Percentiles rank a stretch among this genome's conserved stretches.
These are phyloP conservation scores for Pneumocystis carinii DNA, from an alignment of 1,139 yeast species.

Conservation along the genomic window DNA sequence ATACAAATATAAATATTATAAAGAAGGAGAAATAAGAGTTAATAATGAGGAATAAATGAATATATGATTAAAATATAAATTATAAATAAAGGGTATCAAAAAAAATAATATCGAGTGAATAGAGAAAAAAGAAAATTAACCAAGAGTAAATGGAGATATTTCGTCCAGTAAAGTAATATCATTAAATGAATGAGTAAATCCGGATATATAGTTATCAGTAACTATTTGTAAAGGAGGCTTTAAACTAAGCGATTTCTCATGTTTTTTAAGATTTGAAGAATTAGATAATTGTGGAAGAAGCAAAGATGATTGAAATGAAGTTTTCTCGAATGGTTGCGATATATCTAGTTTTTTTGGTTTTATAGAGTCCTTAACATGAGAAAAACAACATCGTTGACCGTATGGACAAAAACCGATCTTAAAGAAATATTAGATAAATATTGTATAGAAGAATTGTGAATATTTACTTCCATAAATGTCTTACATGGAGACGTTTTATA, in stretches of 20 bases:
- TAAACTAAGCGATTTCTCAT: not conserved
- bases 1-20: too few species aligned
- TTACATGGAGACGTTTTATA: conserved; percentile 9
- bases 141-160: not conserved
- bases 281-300: not conserved
- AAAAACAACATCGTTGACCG: conserved; percentile 11
- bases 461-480: conserved; percentile 1
- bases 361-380: conserved; percentile 3
- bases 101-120: not conserved
- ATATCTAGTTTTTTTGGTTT: not conserved
- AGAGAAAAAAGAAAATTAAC: not conserved
- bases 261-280: not conserved
- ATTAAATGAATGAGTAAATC: not conserved
- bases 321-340: not conserved
- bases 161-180: not conserved
- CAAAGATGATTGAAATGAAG: not conserved
- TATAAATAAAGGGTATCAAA: not conserved
- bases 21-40: too few species aligned
- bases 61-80: too few species aligned
- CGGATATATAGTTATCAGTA: not conserved
- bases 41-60: too few species aligned
- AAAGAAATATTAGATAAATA: not conserved
- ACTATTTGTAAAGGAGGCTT: not conserved
- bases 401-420: conserved; percentile 9
- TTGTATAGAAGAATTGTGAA: not conserved